Percentiles rank a stretch among this genome's conserved stretches.
Evolutionary conservation across 768 basidiomycete genomes (phyloP).

Genomic region (Tylopilus intermedius): DNA sequence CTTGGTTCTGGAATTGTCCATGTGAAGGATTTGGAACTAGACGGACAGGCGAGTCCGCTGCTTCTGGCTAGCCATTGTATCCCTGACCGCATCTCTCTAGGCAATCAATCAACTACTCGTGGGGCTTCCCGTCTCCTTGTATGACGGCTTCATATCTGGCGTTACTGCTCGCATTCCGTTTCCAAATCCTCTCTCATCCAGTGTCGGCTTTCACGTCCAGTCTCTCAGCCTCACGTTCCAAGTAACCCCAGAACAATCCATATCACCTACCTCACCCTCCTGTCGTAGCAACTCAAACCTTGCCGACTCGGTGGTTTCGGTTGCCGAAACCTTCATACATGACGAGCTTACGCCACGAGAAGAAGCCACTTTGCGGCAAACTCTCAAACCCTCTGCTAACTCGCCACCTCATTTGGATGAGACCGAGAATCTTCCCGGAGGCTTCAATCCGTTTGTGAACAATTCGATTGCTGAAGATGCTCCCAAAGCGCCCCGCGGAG

Average conservation of each 20-base stretch:
- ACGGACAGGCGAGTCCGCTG: constrained; percentile 56
- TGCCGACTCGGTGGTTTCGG: constrained; percentile 74
- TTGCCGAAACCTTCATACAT: constrained; percentile 83
- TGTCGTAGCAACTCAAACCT: constrained; percentile 40
- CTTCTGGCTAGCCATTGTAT: constrained; percentile 3
- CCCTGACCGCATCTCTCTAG: constrained; percentile 36
- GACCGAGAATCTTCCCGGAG: constrained; percentile 55
- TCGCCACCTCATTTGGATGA: constrained; percentile 32
- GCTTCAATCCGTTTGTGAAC: constrained; percentile 52
- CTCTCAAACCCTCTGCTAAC: constrained; percentile 48
- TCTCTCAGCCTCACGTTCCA: constrained; percentile 67
- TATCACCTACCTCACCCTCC: constrained; percentile 9
- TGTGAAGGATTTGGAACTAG: constrained; percentile 77
- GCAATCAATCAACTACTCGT: constrained; percentile 71
- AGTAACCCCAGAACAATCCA: constrained; percentile 29
- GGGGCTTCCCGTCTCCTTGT: constrained; percentile 61
- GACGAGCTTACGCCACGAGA: constrained; percentile 72
- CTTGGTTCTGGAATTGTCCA: constrained; percentile 89
- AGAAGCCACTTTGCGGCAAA: constrained; percentile 64
- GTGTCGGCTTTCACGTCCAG: constrained; percentile 63
- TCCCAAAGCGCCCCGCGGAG: constrained; percentile 28
- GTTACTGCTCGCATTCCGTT: constrained; percentile 79
- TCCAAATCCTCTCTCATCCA: constrained; percentile 77
- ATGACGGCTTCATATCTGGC: constrained; percentile 67
- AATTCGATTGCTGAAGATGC: constrained; percentile 32